Base-by-base conservation (phyloP, 129 eudicot genomes). In the Escallonia rubra region DNA sequence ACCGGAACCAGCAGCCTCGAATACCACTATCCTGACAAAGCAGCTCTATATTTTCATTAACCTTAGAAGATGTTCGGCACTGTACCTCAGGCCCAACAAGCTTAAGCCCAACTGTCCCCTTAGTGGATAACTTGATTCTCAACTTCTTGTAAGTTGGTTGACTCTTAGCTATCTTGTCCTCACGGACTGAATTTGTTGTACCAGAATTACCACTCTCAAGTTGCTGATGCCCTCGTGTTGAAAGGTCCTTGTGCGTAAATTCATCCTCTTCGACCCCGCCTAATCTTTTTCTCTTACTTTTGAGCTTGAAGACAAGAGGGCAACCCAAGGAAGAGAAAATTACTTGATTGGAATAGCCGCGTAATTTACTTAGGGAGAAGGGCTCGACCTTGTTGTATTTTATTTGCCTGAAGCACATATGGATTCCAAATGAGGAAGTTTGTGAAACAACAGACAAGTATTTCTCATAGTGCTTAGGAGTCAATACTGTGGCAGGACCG, bases 1-100 rank as follows among this genome's bases (percentile, higher is more conserved):
- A 87, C 71, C 79, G 76, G 72, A 78, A 83, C 95, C 95, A 87
- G 60, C 95, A 87, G 64, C 95, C 85, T 55, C 90, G 72, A 47
- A 81, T 58, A 65, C 95, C 95, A 68, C 90, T 87, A 70, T 87
- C 95, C 63, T 81, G 76, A 79, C 79, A 70, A 40, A 87, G 90
- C 54, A 87, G 15, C 78, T 87, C 87, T 45, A 87, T 68, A 43
- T 78, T 79, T 54, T 76, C 78, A 69, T 64, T 76, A 43, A 74
- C 80, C 41, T 75, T 50, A 62, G 61, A 62, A 56, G 68, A 63
- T 14, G 51, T 3, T 9, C 48, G 61, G 53, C 13, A 47, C 51
- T 54, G 58, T 23, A 68, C 63, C 64, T 63, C 57, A 23, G 79
- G 41, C n/a, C 41, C 68, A 42, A 10, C 61, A 61, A 66, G 13